Conservation (phyloP, 75 land plant genomes). For the Selaginella moellendorffii region DNA sequence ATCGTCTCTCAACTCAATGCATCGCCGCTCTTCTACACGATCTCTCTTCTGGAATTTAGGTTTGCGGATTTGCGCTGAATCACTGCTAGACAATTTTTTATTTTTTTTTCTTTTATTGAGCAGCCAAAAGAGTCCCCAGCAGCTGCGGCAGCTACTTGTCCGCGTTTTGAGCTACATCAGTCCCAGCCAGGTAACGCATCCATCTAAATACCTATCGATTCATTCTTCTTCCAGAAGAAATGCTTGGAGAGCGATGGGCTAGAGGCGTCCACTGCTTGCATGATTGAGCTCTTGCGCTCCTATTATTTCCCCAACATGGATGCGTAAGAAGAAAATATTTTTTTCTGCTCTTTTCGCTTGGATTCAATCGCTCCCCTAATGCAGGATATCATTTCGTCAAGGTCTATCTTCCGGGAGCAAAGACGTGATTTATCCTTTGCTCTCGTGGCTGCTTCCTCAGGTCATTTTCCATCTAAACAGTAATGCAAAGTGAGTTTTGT, state of each 20-base stretch:
- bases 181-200: conserved; percentile 5
- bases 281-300: conserved; percentile 14
- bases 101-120: too few species aligned
- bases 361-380: not conserved
- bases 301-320: conserved; percentile 13
- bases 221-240: conserved; percentile 4
- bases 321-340: conserved; percentile 3
- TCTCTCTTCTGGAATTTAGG: not conserved
- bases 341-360: not conserved
- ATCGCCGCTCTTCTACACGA: not conserved
- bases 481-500: not conserved
- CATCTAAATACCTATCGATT: not conserved
- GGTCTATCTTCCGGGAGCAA: conserved; percentile 11
- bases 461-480: not conserved
- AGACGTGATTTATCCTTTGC: conserved; percentile 9
- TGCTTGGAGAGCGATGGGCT: not conserved
- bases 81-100: not conserved
- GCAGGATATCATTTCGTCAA: conserved; percentile 12
- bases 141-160: conserved; percentile 14
- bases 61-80: not conserved
- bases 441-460: conserved; percentile 6
- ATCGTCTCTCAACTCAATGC: not conserved
- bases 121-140: conserved; percentile 14
- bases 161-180: conserved; percentile 10
- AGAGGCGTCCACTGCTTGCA: conserved; percentile 7